A percentile compares a stretch with the other conserved stretches of the same genome.
Evolutionary conservation across 75 land plant genomes (phyloP).

Genomic region (Pinus tabuliformis): DNA sequence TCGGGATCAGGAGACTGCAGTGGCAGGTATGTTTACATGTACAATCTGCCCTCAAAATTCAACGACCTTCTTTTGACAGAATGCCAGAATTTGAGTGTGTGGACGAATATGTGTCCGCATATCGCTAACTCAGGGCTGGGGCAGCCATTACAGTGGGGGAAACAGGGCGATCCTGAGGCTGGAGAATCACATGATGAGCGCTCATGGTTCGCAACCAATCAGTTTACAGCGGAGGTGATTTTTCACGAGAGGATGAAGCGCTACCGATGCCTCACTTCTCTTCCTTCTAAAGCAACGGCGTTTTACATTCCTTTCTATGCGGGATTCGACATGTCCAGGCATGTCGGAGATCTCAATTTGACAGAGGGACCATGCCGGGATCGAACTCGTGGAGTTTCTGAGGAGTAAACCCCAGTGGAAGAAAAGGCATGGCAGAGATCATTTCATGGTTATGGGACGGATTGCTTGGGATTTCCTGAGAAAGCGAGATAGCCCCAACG

Average conservation of each 20-base stretch:
- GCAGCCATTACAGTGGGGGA: neutral
- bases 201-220: slow-evolving; percentile 30
- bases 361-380: slow-evolving; percentile 15
- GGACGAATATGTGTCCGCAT: slow-evolving; percentile 24
- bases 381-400: slow-evolving; percentile 40
- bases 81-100: slow-evolving; percentile 21
- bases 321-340: slow-evolving; percentile 5
- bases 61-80: slow-evolving; percentile 19
- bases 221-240: slow-evolving; percentile 20
- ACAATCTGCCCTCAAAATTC: slow-evolving; percentile 36
- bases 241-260: slow-evolving; percentile 15
- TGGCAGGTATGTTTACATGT: slow-evolving; percentile 33
- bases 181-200: neutral
- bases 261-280: slow-evolving; percentile 15
- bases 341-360: neutral
- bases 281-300: neutral
- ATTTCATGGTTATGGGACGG: slow-evolving; percentile 55
- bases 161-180: neutral
- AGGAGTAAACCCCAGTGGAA: slow-evolving; percentile 29
- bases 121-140: slow-evolving; percentile 31
- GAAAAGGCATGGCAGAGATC: slow-evolving; percentile 21
- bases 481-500: slow-evolving; percentile 1
- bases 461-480: slow-evolving; percentile 79
- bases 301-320: slow-evolving; percentile 29
- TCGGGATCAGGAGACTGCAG: slow-evolving; percentile 1